Evolutionary conservation across 306 rosid species (phyloP).

Genomic region (Dalbergia oliveri): DNA sequence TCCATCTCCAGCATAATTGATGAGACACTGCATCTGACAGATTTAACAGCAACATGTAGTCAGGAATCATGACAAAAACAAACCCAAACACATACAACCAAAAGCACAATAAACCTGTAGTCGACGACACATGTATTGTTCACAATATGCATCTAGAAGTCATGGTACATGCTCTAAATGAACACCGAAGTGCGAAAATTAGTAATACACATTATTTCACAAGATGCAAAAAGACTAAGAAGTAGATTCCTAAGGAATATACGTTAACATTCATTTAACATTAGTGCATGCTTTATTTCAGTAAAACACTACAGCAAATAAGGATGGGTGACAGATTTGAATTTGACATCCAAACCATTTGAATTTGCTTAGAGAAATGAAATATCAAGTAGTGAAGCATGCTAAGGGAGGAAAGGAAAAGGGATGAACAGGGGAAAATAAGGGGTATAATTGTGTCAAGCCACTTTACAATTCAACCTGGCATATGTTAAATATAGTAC

Average conservation of each 20-base stretch:
- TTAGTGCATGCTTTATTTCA: too few relatives aligned
- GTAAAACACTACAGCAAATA: too few relatives aligned
- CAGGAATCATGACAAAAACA: not conserved
- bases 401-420: slow-evolving; percentile 3
- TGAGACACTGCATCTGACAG: slow-evolving; percentile 75
- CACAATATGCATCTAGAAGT: not conserved
- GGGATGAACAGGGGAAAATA: not conserved
- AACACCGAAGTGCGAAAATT: too few relatives aligned
- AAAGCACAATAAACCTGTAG: not conserved
- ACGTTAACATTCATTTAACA: too few relatives aligned
- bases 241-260: too few relatives aligned
- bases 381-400: not conserved
- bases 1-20: slow-evolving; percentile 98
- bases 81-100: slow-evolving; percentile 8
- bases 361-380: not conserved
- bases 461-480: not conserved
- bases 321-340: too few relatives aligned
- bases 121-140: too few relatives aligned
- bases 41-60: slow-evolving; percentile 19
- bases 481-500: not conserved
- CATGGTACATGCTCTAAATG: slow-evolving; percentile 12
- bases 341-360: too few relatives aligned
- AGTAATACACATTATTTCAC: too few relatives aligned
- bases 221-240: too few relatives aligned
- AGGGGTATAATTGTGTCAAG: not conserved